Evolutionary conservation across 2,329 filamentous ascomycete species (phyloP).

Genomic region (Raffaelea ambrosiae): DNA sequence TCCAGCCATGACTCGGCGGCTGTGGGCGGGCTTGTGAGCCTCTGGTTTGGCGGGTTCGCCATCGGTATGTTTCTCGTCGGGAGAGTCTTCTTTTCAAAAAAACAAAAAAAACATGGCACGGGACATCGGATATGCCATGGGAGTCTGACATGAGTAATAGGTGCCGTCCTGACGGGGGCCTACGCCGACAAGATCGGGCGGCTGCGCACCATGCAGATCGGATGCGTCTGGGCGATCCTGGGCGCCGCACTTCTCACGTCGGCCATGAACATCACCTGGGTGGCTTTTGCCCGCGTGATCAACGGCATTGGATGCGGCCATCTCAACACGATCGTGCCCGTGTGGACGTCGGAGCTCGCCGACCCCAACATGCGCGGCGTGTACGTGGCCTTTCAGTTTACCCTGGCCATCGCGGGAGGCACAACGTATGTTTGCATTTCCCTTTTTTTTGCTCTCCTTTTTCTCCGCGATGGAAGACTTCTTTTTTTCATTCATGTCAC

Average conservation of each 20-base stretch:
- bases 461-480: too few species aligned
- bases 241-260: background rate
- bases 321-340: background rate
- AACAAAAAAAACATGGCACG: background rate
- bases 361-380: conserved; percentile 1
- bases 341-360: conserved; percentile 1
- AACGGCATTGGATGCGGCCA: background rate
- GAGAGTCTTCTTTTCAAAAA: background rate
- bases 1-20: background rate
- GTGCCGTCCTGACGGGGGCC: background rate
- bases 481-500: background rate
- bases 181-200: background rate
- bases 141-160: background rate
- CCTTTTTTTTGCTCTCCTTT: too few species aligned
- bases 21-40: background rate
- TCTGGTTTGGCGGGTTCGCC: background rate
- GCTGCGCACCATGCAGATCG: background rate
- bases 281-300: background rate
- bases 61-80: too few species aligned
- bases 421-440: background rate
- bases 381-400: background rate
- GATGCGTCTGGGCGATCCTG: background rate
- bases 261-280: background rate
- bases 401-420: background rate
- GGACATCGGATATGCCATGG: background rate